Conservation (phyloP, 306 rosid genomes). For the Ochetophila trinervis region DNA sequence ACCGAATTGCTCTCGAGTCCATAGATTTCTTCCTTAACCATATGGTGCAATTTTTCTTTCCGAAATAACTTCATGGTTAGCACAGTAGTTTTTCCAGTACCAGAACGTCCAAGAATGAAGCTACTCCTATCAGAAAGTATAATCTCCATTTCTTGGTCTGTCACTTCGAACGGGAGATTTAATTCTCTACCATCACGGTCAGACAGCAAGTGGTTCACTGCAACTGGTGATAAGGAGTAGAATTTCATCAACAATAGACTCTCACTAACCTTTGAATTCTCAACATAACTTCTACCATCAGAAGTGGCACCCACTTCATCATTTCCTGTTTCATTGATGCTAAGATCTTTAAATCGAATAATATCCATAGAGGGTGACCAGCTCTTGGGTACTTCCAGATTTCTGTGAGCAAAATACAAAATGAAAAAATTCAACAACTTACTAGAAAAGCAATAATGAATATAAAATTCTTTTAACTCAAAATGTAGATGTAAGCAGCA, state of each 20-base stretch:
- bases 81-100: conserved; percentile 87
- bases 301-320: conserved; percentile 25
- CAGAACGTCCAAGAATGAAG: conserved; percentile 78
- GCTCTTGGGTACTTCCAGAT: conserved; percentile 50
- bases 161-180: conserved; percentile 75
- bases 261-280: conserved; percentile 77
- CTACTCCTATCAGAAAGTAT: conserved; percentile 53
- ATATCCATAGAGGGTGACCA: conserved; percentile 47
- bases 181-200: conserved; percentile 46
- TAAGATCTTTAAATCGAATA: conserved; percentile 34
- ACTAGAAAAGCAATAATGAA: background rate
- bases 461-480: too few species aligned
- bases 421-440: background rate
- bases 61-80: conserved; percentile 70
- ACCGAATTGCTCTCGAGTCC: conserved; percentile 3
- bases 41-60: conserved; percentile 46
- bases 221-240: conserved; percentile 52
- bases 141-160: conserved; percentile 60
- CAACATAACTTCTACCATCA: conserved; percentile 61
- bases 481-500: background rate
- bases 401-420: conserved; percentile 27
- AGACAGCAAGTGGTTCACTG: conserved; percentile 58
- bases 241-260: conserved; percentile 78
- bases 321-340: conserved; percentile 19
- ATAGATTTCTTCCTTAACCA: conserved; percentile 29